Base-by-base conservation (phyloP, 208 protist genomes). In the Crithidia bombi region DNA sequence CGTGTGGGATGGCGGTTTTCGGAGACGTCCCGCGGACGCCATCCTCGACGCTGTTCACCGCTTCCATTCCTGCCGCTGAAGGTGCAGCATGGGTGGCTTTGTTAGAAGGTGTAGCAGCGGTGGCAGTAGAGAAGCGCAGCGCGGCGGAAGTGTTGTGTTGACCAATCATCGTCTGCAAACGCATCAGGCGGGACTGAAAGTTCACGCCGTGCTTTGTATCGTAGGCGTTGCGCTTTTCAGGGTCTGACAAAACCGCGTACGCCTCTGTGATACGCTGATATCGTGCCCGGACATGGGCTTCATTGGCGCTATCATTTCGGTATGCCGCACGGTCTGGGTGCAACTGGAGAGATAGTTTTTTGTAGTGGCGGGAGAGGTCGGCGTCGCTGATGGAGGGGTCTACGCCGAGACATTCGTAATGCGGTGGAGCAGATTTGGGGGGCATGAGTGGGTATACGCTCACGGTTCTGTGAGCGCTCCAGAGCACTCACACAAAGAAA, bases 251-350 rank as follows among this genome's bases (percentile, higher is more conserved):
- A 14, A 93, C 72, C 9, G 47, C 56, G 67, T 96, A 96, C 11
- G 91, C 91, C 64, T 79, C 86, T 0, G 82, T 88, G 62, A 96
- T 89, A 57, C 59, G 49, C 41, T 91, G 85, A 44, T 84, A 96
- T n/a, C 77, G 73, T 26, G 33, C 49, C 52, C 79, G 79, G 32
- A 83, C 75, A 49, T 76, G 59, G 21, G 28, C 49, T 39, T 88
- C 82, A 14, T 58, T 51, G 0, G 17, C 19, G 11, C 25, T 21
- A 38, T 74, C 62, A 23, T 65, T 49, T 17, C 89, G 84, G 71
- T 92, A 90, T 1, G 83, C 85, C 2, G 65, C 87, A 7, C 91
- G 86, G 44, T 96, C 91, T 1, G 88, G 91, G 69, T 96, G 91
- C 7, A 91, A 67, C 51, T 87, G 52, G 25, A 96, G 81, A 0